phyloP scores from a whole-genome alignment of 257 asterid genomes.

The Leonotis leonurus region DNA sequence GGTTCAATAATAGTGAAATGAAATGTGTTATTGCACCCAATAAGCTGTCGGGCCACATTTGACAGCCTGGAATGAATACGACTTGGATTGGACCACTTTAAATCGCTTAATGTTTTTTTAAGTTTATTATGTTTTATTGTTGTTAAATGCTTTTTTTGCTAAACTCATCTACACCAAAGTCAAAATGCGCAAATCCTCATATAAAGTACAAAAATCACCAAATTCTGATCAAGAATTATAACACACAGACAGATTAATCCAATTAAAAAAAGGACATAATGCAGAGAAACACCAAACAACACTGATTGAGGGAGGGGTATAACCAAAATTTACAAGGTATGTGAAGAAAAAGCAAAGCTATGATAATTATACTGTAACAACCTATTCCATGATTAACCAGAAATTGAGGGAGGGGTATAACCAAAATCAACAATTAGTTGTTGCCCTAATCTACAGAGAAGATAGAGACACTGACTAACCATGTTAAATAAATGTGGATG shows the following conservation, averaged over 20 bases:
- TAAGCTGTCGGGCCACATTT: conserved; percentile 5
- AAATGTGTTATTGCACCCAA: conserved; percentile 14
- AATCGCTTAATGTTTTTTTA: not conserved
- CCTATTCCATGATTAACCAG: not conserved
- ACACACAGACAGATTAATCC: not conserved
- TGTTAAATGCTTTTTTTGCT: too few species aligned
- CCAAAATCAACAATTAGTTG: conserved; percentile 2
- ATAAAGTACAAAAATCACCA: not conserved
- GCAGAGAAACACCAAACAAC: conserved; percentile 3
- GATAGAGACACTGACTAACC: conserved; percentile 5
- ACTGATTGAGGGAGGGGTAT: too few species aligned
- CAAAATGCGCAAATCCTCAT: not conserved
- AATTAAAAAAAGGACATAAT: not conserved
- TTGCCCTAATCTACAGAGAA: not conserved
- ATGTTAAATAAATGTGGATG: not conserved
- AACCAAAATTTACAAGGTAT: conserved; percentile 1
- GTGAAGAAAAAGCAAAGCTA: not conserved
- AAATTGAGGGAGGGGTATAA: too few species aligned
- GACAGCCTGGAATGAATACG: conserved; percentile 18
- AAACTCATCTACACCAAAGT: not conserved
- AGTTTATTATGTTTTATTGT: too few species aligned
- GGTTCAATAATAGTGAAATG: conserved; percentile 5
- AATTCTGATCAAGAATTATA: not conserved
- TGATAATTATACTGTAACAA: not conserved
- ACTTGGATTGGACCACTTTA: conserved; percentile 8